Conservation (phyloP, 83 land plant species). For the Picea engelmannii region DNA sequence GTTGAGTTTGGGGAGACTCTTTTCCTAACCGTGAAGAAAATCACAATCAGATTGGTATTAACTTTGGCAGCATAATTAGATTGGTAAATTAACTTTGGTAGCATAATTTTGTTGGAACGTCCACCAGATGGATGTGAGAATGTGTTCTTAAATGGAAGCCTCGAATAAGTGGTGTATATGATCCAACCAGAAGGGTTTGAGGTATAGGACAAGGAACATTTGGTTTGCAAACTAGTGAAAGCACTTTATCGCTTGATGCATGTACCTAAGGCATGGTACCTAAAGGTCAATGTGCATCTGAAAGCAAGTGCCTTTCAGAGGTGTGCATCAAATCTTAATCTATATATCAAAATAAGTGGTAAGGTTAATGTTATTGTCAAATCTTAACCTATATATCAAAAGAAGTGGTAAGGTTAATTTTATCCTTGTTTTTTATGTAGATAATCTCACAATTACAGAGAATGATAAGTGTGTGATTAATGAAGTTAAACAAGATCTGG, state of each 20-base stretch:
- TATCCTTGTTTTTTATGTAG: not conserved
- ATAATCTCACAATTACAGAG: no score
- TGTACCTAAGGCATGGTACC: not conserved
- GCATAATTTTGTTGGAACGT: not conserved
- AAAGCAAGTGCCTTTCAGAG: not conserved
- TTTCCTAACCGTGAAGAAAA: not conserved
- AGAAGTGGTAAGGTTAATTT: not conserved
- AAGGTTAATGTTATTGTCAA: no score
- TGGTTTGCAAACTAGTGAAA: not conserved
- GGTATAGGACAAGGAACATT: not conserved
- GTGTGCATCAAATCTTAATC: no score
- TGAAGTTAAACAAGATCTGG: not conserved
- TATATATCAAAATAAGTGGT: no score
- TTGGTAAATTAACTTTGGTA: no score
- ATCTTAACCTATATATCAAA: no score
- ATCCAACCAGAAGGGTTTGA: not conserved
- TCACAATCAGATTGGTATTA: not conserved
- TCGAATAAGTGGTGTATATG: constrained; percentile 8
- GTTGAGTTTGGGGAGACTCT: constrained; percentile 8
- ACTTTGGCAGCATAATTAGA: not conserved
- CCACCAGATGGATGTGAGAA: constrained; percentile 8
- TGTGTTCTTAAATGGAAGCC: not conserved
- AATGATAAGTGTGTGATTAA: no score
- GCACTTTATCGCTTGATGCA: not conserved
- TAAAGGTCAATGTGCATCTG: not conserved